A percentile compares a stretch with the other conserved stretches of the same genome.
phyloP scores from a whole-genome alignment of 164 flowering plant species.

The Warburgia ugandensis region DNA sequence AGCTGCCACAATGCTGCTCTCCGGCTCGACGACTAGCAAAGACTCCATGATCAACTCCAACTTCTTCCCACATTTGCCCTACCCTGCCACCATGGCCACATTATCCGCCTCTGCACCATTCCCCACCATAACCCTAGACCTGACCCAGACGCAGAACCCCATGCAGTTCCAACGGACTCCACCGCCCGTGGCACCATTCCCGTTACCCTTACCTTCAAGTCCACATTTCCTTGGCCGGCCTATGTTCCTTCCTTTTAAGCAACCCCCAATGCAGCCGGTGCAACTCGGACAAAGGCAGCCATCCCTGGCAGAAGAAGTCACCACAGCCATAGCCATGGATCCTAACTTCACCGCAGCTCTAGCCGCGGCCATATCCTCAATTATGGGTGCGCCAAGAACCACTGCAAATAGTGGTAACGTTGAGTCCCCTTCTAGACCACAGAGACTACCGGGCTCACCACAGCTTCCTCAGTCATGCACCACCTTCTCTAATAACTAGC shows the following conservation, averaged over 20 bases:
- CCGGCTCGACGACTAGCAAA: conserved; percentile 34
- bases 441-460: conserved; percentile 25
- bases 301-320: conserved; percentile 30
- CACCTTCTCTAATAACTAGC: conserved; percentile 36
- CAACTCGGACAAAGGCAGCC: conserved; percentile 18
- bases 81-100: conserved; percentile 47
- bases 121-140: conserved; percentile 51
- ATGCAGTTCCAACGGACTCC: conserved; percentile 19
- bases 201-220: conserved; percentile 18
- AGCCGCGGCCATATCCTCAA: conserved; percentile 35
- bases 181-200: conserved; percentile 19
- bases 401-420: too few species aligned
- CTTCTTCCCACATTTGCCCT: conserved; percentile 30
- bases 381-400: conserved; percentile 27
- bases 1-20: conserved; percentile 33
- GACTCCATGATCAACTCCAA: conserved; percentile 16
- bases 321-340: conserved; percentile 41
- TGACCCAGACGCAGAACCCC: too few species aligned
- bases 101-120: conserved; percentile 61
- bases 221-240: too few species aligned
- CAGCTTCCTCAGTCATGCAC: conserved; percentile 49
- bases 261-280: conserved; percentile 4
- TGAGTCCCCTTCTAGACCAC: background rate
- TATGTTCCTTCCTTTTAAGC: too few species aligned
- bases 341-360: conserved; percentile 51